Evolutionary conservation across 140 eudicot species (phyloP).

Genomic region (Stevia rebaudiana): DNA sequence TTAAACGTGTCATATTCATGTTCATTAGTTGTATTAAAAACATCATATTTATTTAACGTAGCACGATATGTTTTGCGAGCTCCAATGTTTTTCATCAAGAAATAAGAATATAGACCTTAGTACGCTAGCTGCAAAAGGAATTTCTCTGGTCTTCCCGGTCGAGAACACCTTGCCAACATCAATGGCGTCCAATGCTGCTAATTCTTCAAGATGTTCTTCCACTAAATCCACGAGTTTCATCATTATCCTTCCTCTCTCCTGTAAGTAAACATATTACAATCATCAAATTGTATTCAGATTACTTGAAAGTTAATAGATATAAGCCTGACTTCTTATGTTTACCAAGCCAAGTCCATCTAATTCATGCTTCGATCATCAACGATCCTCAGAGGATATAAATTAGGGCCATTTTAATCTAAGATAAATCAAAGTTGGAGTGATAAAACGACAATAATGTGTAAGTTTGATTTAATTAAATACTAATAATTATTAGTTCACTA

Average conservation of each 20-base stretch:
- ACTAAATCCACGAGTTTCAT: slow-evolving; percentile 58
- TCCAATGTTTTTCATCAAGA: neutral
- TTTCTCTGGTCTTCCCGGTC: slow-evolving; percentile 35
- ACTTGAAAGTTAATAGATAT: neutral
- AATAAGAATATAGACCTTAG: slow-evolving; percentile 25
- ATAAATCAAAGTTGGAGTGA: no score
- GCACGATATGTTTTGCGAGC: no score
- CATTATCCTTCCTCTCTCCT: slow-evolving; percentile 66
- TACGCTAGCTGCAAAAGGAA: slow-evolving; percentile 36
- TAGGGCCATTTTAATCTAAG: no score
- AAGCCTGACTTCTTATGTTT: neutral
- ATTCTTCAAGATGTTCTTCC: slow-evolving; percentile 46
- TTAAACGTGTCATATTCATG: no score
- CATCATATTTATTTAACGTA: no score
- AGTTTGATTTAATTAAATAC: no score
- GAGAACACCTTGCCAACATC: slow-evolving; percentile 60
- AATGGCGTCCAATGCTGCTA: slow-evolving; percentile 55
- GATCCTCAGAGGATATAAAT: no score
- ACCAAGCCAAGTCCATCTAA: neutral
- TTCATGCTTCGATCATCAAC: neutral
- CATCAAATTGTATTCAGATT: neutral
- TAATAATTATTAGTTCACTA: no score
- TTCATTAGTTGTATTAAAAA: no score
- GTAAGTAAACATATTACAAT: neutral
- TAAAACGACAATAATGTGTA: no score